Conservation (phyloP, 2,329 filamentous ascomycete genomes). For the Aspergillus sp. region DNA sequence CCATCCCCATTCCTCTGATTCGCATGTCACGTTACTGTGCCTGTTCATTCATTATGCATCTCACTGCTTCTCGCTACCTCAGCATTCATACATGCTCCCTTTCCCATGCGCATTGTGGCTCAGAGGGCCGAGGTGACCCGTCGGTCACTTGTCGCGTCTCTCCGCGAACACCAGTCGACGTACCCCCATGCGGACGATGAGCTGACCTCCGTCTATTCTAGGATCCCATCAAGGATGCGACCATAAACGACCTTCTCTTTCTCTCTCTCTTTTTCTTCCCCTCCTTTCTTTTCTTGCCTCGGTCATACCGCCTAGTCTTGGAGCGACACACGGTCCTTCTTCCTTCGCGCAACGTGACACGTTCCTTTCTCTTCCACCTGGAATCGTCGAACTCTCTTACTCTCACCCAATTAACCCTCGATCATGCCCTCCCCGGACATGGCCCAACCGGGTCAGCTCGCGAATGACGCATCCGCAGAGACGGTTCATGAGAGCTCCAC, state of each 20-base stretch:
- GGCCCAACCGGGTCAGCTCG: slow-evolving; percentile 24
- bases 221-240: not conserved
- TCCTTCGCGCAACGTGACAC: not conserved
- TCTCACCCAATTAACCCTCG: not conserved
- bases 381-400: not conserved
- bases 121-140: not conserved
- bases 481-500: slow-evolving; percentile 25
- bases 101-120: not conserved
- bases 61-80: not conserved
- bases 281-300: not conserved
- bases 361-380: not conserved
- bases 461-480: slow-evolving; percentile 23
- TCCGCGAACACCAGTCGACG: not conserved
- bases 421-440: slow-evolving; percentile 37
- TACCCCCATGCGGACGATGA: not conserved
- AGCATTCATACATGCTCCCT: not conserved
- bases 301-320: not conserved
- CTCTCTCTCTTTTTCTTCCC: slow-evolving; percentile 3
- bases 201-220: not conserved
- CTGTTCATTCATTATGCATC: not conserved
- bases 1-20: not conserved
- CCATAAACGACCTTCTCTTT: not conserved
- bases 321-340: not conserved
- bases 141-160: not conserved
- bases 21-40: not conserved